Evolutionary conservation across 176 grass and related monocot species (phyloP).

Genomic region (Ensete ventricosum): DNA sequence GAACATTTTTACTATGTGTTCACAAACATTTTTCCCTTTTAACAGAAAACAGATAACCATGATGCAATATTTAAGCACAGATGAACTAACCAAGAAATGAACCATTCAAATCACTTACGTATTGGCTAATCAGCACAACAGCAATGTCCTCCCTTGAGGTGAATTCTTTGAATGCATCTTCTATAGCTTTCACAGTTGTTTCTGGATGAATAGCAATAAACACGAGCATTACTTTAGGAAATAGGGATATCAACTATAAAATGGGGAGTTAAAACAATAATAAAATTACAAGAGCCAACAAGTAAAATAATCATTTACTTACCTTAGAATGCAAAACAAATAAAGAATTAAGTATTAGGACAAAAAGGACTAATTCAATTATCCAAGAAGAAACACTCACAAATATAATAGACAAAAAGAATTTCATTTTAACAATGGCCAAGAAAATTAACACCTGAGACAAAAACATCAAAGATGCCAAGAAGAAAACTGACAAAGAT

Average conservation of each 20-base stretch:
- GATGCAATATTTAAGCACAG: background rate
- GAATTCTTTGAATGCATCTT: slow-evolving; percentile 80
- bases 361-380: too few relatives aligned
- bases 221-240: background rate
- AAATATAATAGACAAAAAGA: too few relatives aligned
- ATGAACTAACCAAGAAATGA: background rate
- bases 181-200: slow-evolving; percentile 74
- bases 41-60: too few relatives aligned
- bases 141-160: slow-evolving; percentile 63
- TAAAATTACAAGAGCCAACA: background rate
- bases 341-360: too few relatives aligned
- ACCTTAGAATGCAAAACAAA: too few relatives aligned
- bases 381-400: too few relatives aligned
- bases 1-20: too few relatives aligned
- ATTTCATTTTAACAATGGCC: too few relatives aligned
- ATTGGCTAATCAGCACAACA: slow-evolving; percentile 86
- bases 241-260: too few relatives aligned
- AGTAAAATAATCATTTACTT: background rate
- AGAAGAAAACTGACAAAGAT: background rate
- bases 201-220: slow-evolving; percentile 34
- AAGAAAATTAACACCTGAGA: background rate
- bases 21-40: too few relatives aligned
- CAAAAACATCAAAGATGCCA: background rate
- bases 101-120: slow-evolving; percentile 36
- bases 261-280: too few relatives aligned